Evolutionary conservation across 2,329 filamentous ascomycete species (phyloP).

Genomic region (Penicillium rolfsii): DNA sequence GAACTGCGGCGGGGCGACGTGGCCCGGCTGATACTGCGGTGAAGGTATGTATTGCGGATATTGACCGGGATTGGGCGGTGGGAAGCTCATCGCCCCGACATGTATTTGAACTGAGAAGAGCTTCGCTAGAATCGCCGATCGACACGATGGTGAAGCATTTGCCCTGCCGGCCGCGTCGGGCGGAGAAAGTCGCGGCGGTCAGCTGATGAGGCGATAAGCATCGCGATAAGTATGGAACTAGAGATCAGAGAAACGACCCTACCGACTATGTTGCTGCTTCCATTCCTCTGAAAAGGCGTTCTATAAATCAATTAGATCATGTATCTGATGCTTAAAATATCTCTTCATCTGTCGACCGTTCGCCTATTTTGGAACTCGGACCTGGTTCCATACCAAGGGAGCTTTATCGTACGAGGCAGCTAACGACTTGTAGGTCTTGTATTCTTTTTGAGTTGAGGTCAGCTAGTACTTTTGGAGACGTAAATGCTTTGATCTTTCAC

Average conservation of each 20-base stretch:
- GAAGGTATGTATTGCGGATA: constrained; percentile 37
- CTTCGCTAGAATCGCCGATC: constrained; percentile 15
- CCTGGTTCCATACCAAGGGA: too few relatives aligned
- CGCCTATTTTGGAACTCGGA: too few relatives aligned
- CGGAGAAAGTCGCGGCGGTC: constrained; percentile 37
- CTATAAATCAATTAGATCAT: too few relatives aligned
- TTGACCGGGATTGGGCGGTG: constrained; percentile 46
- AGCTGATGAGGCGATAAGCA: constrained; percentile 25
- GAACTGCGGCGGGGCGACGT: constrained; percentile 40
- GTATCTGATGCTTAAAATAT: too few relatives aligned
- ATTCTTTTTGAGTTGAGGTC: too few relatives aligned
- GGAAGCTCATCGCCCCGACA: constrained; percentile 47
- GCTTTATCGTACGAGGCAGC: background rate
- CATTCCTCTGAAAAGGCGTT: too few relatives aligned
- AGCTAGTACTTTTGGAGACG: too few relatives aligned
- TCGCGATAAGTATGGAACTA: constrained; percentile 7
- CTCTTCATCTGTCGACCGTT: too few relatives aligned
- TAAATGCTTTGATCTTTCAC: background rate
- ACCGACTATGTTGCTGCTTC: too few relatives aligned
- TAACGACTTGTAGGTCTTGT: too few relatives aligned
- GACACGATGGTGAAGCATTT: constrained; percentile 17
- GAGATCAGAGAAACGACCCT: too few relatives aligned
- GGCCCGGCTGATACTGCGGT: constrained; percentile 39
- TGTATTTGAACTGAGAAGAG: constrained; percentile 25
- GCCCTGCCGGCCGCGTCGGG: constrained; percentile 32